Base-by-base conservation (phyloP, 176 grass and related monocot species). In the Musa acuminata region DNA sequence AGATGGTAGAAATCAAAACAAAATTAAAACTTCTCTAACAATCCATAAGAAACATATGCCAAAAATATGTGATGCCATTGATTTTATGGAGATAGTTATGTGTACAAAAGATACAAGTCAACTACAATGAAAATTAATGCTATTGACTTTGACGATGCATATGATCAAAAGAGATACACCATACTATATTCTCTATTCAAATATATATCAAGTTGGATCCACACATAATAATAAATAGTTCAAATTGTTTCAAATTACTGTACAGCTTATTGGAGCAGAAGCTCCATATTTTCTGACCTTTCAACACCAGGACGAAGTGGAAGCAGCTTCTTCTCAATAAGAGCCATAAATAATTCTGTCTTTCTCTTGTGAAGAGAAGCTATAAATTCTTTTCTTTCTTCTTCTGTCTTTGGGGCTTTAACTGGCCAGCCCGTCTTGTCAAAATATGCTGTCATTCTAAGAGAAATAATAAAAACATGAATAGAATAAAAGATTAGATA, bases 391-490 rank as follows among this genome's bases (percentile, higher is more conserved):
- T 91, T 98, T 49, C 94, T 93, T 83, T 98, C 86, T 25, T 89
- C 84, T 62, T 98, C 86, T 11, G 82, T 87, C 59, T 85, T 91
- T 57, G 87, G 90, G 23, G 88, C 79, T 85, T 93, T 91, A 80
- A 69, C 80, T 21, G 94, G 88, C 94, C 94, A 97, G 55, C 78
- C 90, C 20, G 69, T 83, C 80, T 98, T 90, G 85, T 89, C 91
- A 86, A 98, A 98, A 79, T 93, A 91, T 82, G 90, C 80, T n/a
- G 87, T 91, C 90, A 98, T 98, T 81, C 94, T 98, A 55, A 78
- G 60, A 8, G 12, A 64, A 51, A 50, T 62, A 51, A 64, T 9
- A 64, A 23, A 3, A 64, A 23, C 19, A 50, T 25, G 9, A 69
- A 49, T 19, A 49, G 6, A 14, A 48, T 16, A 13, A 48, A 69